These are phyloP conservation scores for Leptomonas seymouri DNA, from an alignment of 208 protist species.

Conservation along the genomic window DNA sequence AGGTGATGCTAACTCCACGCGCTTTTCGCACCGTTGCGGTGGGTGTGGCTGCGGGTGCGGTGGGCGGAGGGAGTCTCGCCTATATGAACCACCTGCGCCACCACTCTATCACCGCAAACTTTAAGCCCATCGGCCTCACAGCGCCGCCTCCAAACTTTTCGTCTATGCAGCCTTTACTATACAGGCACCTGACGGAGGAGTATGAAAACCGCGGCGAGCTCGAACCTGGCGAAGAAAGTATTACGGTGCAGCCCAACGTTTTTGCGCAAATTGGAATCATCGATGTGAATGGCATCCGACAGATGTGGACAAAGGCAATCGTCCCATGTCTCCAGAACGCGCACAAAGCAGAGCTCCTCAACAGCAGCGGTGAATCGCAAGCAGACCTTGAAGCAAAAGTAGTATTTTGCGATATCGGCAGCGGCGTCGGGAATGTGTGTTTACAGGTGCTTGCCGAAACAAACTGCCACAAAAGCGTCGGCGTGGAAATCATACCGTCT, in stretches of 20 bases:
- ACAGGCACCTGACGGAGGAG: conserved; percentile 50
- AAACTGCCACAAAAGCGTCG: conserved; percentile 67
- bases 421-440: conserved; percentile 82
- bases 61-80: conserved; percentile 40
- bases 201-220: conserved; percentile 70
- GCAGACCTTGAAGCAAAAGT: conserved; percentile 48
- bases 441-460: conserved; percentile 84
- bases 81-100: conserved; percentile 55
- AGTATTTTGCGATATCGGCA: conserved; percentile 90
- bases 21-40: conserved; percentile 47
- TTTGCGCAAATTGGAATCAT: conserved; percentile 82
- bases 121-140: conserved; percentile 36
- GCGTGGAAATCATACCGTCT: conserved; percentile 80
- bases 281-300: conserved; percentile 70
- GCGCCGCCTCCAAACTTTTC: conserved; percentile 51
- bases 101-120: conserved; percentile 60
- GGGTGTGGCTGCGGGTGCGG: conserved; percentile 32
- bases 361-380: conserved; percentile 27
- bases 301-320: conserved; percentile 73
- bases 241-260: conserved; percentile 76
- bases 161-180: conserved; percentile 52
- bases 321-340: conserved; percentile 43
- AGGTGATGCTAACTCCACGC: conserved; percentile 40
- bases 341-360: conserved; percentile 18
- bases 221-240: conserved; percentile 62